These are phyloP conservation scores for Medicago truncatula DNA, from an alignment of 306 rosid genomes.

Conservation along the genomic window DNA sequence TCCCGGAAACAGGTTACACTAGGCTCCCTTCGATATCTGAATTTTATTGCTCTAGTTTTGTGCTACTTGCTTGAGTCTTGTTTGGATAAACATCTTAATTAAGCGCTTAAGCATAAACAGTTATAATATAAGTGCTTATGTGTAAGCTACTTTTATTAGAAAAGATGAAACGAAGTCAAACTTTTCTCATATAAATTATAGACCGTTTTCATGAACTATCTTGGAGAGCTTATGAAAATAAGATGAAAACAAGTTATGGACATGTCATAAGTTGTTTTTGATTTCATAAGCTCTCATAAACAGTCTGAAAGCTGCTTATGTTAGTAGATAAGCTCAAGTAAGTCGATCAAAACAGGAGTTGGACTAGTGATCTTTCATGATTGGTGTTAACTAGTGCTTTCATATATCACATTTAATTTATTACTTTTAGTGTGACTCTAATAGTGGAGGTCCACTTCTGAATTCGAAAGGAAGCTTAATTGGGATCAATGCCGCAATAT, in stretches of 20 bases:
- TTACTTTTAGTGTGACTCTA: conserved; percentile 46
- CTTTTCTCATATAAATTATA: not conserved
- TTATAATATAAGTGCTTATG: not conserved
- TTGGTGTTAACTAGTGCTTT: not conserved
- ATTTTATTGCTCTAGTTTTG: conserved; percentile 19
- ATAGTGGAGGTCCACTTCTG: conserved; percentile 93
- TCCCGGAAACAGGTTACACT: conserved; percentile 88
- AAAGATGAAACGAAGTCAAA: not conserved
- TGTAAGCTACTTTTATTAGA: not conserved
- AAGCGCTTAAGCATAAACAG: not conserved
- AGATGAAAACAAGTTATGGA: not conserved
- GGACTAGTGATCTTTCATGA: not conserved
- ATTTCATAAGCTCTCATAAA: not conserved
- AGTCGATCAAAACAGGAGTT: not conserved
- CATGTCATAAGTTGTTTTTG: not conserved
- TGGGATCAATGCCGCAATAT: conserved; percentile 94
- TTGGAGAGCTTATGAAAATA: not conserved
- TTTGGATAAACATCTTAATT: not conserved
- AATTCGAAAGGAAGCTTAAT: conserved; percentile 89
- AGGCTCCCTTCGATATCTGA: conserved; percentile 25
- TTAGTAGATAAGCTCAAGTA: not conserved
- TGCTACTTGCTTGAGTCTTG: not conserved
- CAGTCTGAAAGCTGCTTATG: not conserved
- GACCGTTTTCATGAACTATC: not conserved
- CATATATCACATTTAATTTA: conserved; percentile 24